Conservation (phyloP, 495 filamentous ascomycete genomes). For the Podospora fimiseda region DNA sequence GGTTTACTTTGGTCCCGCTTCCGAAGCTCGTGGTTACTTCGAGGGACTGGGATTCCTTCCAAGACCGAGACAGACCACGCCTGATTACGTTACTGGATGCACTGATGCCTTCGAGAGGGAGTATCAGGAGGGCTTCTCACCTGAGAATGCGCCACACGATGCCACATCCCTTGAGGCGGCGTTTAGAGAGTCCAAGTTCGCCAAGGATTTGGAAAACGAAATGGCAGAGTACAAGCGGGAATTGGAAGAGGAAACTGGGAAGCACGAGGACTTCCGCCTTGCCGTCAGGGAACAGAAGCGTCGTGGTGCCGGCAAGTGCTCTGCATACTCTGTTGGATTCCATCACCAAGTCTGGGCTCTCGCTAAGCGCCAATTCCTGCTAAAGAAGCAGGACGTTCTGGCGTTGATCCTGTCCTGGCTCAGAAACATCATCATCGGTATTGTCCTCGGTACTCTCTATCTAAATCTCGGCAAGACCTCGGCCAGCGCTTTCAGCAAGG, state of each 20-base stretch:
- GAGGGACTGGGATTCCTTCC: slow-evolving; percentile 72
- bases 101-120: slow-evolving; percentile 79
- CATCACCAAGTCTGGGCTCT: slow-evolving; percentile 74
- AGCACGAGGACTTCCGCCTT: slow-evolving; percentile 67
- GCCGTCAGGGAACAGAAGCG: slow-evolving; percentile 74
- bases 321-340: slow-evolving; percentile 76
- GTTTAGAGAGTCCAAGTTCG: slow-evolving; percentile 58
- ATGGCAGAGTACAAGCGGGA: slow-evolving; percentile 59
- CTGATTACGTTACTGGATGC: slow-evolving; percentile 79
- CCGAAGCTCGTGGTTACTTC: slow-evolving; percentile 69
- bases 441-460: slow-evolving; percentile 74
- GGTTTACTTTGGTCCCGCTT: slow-evolving; percentile 71
- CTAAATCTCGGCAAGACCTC: slow-evolving; percentile 59
- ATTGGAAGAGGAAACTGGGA: slow-evolving; percentile 54
- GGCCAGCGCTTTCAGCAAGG: slow-evolving; percentile 68
- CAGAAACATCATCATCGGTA: slow-evolving; percentile 67
- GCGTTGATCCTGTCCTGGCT: slow-evolving; percentile 68
- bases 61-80: slow-evolving; percentile 75
- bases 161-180: slow-evolving; percentile 59
- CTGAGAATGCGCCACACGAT: slow-evolving; percentile 57
- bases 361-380: slow-evolving; percentile 73
- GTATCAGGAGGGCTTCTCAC: slow-evolving; percentile 57
- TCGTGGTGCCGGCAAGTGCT: slow-evolving; percentile 56
- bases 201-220: slow-evolving; percentile 51
- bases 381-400: slow-evolving; percentile 82